Evolutionary conservation across 257 asterid species (phyloP).

Genomic region (Anisodus acutangulus): DNA sequence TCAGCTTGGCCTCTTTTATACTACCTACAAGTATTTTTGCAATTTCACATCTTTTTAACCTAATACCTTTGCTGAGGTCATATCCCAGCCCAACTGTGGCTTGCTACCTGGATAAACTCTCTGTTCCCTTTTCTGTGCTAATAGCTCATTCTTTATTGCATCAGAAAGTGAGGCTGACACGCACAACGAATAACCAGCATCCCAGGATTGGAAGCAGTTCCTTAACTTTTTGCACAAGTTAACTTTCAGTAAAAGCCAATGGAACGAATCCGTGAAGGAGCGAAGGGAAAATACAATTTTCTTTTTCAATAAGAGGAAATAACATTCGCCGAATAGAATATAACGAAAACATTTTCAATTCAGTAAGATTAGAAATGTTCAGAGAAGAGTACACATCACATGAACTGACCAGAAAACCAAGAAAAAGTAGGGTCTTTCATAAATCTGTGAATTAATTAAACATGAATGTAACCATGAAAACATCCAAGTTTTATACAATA

Average conservation of each 20-base stretch:
- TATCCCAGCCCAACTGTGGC: conserved; percentile 7
- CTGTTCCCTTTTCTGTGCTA: too few species aligned
- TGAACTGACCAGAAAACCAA: conserved; percentile 6
- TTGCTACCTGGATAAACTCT: neutral
- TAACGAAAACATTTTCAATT: neutral
- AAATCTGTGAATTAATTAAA: neutral
- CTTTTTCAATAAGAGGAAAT: neutral
- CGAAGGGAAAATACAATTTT: neutral
- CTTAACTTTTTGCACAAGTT: neutral
- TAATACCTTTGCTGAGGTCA: neutral
- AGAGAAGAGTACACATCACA: neutral
- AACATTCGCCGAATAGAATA: neutral
- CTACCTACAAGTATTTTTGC: neutral
- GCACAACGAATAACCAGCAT: too few species aligned
- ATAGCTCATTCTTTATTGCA: too few species aligned
- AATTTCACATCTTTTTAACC: neutral
- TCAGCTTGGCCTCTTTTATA: too few species aligned
- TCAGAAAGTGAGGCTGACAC: too few species aligned
- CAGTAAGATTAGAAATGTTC: neutral
- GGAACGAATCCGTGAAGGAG: neutral
- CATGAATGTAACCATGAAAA: neutral
- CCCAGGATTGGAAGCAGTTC: neutral
- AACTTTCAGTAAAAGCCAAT: neutral
- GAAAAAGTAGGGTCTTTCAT: neutral
- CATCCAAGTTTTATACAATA: neutral